Evolutionary conservation across 441 rosid genomes (phyloP), one percentile per base, ranked within the genome.

Genomic region (Pelargonium cotyledonis): DNA sequence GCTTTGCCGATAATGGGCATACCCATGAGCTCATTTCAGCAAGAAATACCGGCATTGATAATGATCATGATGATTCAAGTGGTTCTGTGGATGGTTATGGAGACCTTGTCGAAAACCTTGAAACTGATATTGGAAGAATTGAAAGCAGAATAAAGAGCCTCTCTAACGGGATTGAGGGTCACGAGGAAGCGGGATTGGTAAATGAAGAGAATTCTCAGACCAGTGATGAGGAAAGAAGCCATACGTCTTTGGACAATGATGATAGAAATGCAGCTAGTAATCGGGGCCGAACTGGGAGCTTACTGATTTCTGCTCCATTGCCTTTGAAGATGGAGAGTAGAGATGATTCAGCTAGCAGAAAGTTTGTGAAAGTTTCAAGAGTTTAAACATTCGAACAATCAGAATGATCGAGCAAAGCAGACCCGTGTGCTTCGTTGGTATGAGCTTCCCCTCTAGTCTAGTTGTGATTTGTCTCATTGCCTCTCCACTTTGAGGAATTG

Each of bases 321-420:
- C 94, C 98, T 9, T 80, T 83, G 69, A 90, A 86, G 83, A 93
- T 89, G 95, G 97, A 93, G 73, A 67, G 84, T 6, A 81, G 81
- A 79, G 84, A 74, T 46, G 84, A 74, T 68, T 74, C 78, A 65
- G 73, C 64, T 76, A 86, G 76, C 76, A 80, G 76, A 38, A 75
- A 79, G 70, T 73, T 73, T 26, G 75, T 78, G 72, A 81, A 80
- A 72, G 63, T 23, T 2, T 58, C 63, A 23, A 60, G 64, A 23
- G 64, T 11, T 60, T 60, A 60, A 23, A 21, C 35, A 23, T 11
- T 51, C 57, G 5, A 51, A 51, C 6, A 4, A 51, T n/a, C 19
- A 1, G 57, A 51, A 51, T 51, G 57, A 51, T 18, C 7, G 4
- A 15, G n/a, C n/a, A n/a, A n/a, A n/a, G n/a, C n/a, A 14, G 57